Percentiles rank a stretch among this genome's conserved stretches.
These are phyloP conservation scores for Suillus subalutaceus DNA, from an alignment of 768 basidiomycete species.

Conservation along the genomic window DNA sequence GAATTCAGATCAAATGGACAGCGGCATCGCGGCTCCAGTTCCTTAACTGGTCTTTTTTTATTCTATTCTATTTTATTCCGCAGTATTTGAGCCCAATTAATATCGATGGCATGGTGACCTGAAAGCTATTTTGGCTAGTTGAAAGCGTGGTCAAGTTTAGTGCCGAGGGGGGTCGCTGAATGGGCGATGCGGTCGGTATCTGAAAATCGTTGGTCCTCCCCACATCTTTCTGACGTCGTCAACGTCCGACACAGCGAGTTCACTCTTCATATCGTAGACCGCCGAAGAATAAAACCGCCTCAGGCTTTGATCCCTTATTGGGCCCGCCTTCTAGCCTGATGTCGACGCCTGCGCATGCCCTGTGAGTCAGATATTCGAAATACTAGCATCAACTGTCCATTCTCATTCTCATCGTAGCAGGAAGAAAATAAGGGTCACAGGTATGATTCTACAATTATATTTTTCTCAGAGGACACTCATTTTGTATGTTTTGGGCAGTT, in stretches of 20 bases:
- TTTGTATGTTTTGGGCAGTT: constrained; percentile 48
- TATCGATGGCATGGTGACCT: neutral
- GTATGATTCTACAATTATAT: constrained; percentile 38
- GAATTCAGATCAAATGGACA: too few relatives aligned
- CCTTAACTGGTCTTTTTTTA: too few relatives aligned
- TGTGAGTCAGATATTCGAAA: constrained; percentile 23
- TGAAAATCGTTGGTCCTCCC: constrained; percentile 27
- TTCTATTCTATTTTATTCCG: neutral
- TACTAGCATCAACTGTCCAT: neutral
- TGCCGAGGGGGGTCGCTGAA: constrained; percentile 13
- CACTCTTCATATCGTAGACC: neutral
- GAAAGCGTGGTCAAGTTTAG: constrained; percentile 1
- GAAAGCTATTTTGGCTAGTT: neutral
- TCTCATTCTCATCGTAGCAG: constrained; percentile 37
- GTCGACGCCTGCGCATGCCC: constrained; percentile 29
- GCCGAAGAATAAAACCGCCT: neutral
- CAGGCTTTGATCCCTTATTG: constrained; percentile 5
- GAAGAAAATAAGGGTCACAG: constrained; percentile 81
- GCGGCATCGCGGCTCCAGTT: too few relatives aligned
- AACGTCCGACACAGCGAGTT: constrained; percentile 14
- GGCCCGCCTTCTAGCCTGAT: constrained; percentile 20
- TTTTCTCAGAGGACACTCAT: constrained; percentile 5
- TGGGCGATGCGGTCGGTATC: constrained; percentile 27
- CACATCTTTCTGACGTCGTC: constrained; percentile 21
- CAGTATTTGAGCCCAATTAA: neutral